A percentile compares a stretch with the other conserved stretches of the same genome.
Conservation (phyloP, 345 rosid genomes). For the Moringa oleifera region DNA sequence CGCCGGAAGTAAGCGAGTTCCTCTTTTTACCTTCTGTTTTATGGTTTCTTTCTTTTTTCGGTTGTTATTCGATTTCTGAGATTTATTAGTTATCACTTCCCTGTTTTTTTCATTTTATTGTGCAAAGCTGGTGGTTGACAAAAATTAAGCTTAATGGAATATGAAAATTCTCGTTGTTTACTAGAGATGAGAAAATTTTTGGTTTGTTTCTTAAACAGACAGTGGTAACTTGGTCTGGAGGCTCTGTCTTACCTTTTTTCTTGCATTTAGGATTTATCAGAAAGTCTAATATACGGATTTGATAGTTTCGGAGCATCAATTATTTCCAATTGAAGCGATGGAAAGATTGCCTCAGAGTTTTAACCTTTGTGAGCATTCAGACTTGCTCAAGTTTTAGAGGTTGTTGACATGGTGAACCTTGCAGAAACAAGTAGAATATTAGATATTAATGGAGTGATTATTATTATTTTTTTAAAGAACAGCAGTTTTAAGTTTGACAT, state of each 20-base stretch:
- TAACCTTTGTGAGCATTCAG: background rate
- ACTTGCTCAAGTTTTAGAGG: background rate
- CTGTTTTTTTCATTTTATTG: background rate
- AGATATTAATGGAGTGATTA: background rate
- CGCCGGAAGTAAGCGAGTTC: constrained; percentile 58
- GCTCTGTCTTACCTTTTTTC: too few relatives aligned
- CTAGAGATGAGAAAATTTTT: background rate
- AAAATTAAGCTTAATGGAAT: background rate
- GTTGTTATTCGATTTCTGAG: background rate
- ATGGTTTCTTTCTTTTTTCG: too few relatives aligned
- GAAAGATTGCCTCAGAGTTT: too few relatives aligned
- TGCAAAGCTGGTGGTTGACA: background rate
- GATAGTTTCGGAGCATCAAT: background rate
- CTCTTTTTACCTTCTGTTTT: background rate
- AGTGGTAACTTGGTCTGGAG: background rate
- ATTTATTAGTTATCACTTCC: background rate
- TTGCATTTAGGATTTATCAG: background rate
- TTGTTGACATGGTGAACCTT: background rate
- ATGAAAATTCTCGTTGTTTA: background rate
- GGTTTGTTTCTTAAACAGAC: background rate
- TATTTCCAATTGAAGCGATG: background rate
- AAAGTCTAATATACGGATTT: background rate
- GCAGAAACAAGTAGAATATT: too few relatives aligned
- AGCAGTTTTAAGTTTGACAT: too few relatives aligned
- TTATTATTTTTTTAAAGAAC: too few relatives aligned